Evolutionary conservation across 805 yeast genomes (phyloP), one percentile per base, ranked within the genome.

Genomic region (Grigorovia humatica): DNA sequence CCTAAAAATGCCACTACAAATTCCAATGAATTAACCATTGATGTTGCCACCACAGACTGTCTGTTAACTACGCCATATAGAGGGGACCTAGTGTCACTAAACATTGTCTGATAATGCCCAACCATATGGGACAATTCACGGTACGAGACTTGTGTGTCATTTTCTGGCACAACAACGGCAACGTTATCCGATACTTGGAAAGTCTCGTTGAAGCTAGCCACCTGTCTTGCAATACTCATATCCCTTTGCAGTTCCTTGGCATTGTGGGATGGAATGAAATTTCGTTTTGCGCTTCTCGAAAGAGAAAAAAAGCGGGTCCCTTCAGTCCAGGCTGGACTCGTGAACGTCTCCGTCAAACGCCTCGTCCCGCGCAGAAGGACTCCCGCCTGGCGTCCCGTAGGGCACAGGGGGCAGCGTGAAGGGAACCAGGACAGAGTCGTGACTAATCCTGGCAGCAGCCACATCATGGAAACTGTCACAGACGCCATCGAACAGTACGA

Each of bases 11-110:
- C 68, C 9, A 75, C 73, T 1, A 77, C 73, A 49, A 81, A 76
- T 58, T 83, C 89, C 23, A 83, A 60, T 4, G 78, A 68, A 62
- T 84, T 83, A 30, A 82, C 80, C 53, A 83, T 66, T 0, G 85
- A 73, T 20, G 83, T 81, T 0, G 85, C 83, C 43, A 81, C 71
- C 2, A 79, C 74, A 2, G 74, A 61, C 56, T 77, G 79, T 44
- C 67, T 60, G 8, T 57, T 56, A 4, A 70, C 63, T 9, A 62
- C 49, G 15, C 58, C 57, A 49, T 55, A 71, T 29, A 77, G 57
- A 9, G 80, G 80, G 1, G 79, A 75, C 6, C 65, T 57, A 1
- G 68, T 57, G 35, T 71, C 64, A 56, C 56, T 64, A 59, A 69
- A 80, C 52, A 80, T 58, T 8, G 76, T 70, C 58, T 79, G 81